Percentiles rank a stretch among this genome's conserved stretches.
Evolutionary conservation across 2,329 filamentous ascomycete species (phyloP).

Genomic region (Capronia epimyces): DNA sequence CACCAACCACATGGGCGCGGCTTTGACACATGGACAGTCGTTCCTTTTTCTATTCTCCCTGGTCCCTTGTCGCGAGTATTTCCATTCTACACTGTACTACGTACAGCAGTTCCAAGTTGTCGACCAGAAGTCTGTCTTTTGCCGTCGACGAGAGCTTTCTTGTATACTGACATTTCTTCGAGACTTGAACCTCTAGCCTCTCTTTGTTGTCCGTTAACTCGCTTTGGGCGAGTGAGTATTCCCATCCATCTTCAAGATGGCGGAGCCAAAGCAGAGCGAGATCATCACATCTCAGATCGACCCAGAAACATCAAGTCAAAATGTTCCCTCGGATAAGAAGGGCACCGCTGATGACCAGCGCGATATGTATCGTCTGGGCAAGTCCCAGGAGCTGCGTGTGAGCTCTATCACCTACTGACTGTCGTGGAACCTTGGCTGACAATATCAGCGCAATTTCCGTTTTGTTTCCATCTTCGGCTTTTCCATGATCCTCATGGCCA

Average conservation of each 20-base stretch:
- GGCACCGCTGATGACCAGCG: slow-evolving; percentile 32
- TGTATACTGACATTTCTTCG: background rate
- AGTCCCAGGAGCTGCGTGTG: slow-evolving; percentile 34
- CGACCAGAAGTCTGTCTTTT: background rate
- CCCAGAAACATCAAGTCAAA: slow-evolving; percentile 17
- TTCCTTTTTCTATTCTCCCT: background rate
- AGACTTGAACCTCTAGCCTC: background rate
- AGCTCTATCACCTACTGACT: background rate
- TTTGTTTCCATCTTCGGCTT: slow-evolving; percentile 40
- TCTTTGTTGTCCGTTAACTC: background rate
- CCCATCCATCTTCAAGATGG: slow-evolving; percentile 12
- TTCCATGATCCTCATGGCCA: slow-evolving; percentile 38
- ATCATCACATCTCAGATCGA: slow-evolving; percentile 22
- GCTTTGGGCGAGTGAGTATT: background rate
- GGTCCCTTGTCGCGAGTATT: background rate
- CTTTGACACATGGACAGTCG: slow-evolving; percentile 16
- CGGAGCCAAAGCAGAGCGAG: slow-evolving; percentile 15
- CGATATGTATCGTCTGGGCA: slow-evolving; percentile 35
- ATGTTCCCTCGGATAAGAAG: slow-evolving; percentile 27
- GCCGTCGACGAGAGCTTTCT: background rate
- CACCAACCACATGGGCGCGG: slow-evolving; percentile 10
- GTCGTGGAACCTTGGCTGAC: background rate
- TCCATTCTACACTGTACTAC: background rate
- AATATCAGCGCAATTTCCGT: slow-evolving; percentile 37
- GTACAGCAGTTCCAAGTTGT: background rate